phyloP scores from a whole-genome alignment of 495 filamentous ascomycete genomes.

The Articulospora tetracladia region DNA sequence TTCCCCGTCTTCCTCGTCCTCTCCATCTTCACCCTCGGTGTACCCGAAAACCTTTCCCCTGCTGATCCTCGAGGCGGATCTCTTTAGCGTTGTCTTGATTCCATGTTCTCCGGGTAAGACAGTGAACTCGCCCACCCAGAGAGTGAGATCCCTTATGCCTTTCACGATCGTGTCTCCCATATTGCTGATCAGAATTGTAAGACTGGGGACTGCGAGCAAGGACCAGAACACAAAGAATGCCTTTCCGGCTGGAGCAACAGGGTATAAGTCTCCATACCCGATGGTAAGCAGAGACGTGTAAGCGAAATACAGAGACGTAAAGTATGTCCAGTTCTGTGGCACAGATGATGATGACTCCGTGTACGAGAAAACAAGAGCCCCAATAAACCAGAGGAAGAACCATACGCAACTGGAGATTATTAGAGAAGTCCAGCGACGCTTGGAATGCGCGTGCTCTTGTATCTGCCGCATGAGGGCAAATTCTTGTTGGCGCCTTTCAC shows the following conservation, averaged over 20 bases:
- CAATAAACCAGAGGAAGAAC: constrained; percentile 73
- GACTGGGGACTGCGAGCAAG: constrained; percentile 73
- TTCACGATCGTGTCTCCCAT: constrained; percentile 79
- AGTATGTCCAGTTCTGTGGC: constrained; percentile 69
- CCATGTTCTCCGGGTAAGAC: constrained; percentile 68
- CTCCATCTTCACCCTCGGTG: background rate
- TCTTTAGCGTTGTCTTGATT: constrained; percentile 32
- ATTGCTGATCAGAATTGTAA: constrained; percentile 81
- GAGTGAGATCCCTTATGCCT: constrained; percentile 60
- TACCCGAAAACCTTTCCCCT: constrained; percentile 1
- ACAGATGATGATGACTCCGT: constrained; percentile 25
- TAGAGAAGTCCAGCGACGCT: constrained; percentile 66
- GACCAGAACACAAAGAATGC: constrained; percentile 91
- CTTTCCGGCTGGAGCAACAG: constrained; percentile 65
- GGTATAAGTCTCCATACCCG: constrained; percentile 77
- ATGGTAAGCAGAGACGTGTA: constrained; percentile 79
- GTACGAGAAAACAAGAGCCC: constrained; percentile 65
- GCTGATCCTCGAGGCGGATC: constrained; percentile 6
- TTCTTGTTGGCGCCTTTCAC: constrained; percentile 63
- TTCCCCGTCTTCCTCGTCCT: constrained; percentile 10
- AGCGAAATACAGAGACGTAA: constrained; percentile 73
- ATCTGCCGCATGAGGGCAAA: constrained; percentile 83
- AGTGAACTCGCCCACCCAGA: constrained; percentile 68
- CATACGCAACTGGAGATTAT: constrained; percentile 59
- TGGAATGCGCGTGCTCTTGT: constrained; percentile 56